Evolutionary conservation across 176 grass and related monocot species (phyloP), one percentile per base, ranked within the genome.

Genomic region (Carex littledalei): DNA sequence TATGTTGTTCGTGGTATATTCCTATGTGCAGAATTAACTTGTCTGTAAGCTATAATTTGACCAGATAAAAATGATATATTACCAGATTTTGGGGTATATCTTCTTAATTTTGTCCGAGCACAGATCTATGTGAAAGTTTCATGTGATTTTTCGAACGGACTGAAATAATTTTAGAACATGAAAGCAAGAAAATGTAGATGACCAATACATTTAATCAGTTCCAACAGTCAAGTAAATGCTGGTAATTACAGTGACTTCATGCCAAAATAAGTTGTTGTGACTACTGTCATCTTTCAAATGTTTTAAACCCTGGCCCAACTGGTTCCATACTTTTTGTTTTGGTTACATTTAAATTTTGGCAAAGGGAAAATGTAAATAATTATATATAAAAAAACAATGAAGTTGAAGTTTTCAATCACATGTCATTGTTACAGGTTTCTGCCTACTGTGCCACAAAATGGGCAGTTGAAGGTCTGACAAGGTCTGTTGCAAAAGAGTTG

Each of bases 371-470:
- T 29, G 22, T 54, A 31, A 55, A 77, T 5, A 56, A 55, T 77
- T 29, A 17, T 1, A 26, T 6, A 26, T 6, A 53, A 77, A 77
- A 77, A 77, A 73, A 18, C 45, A 12, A 15, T 58, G 20, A 82
- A 72, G 64, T 75, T 13, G 58, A 39, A 82, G 39, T 17, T 63
- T 78, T 63, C 56, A 86, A 65, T 57, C 50, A 4, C 41, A 55
- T 56, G 57, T 55, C 64, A 62, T 11, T 56, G 43, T 56, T 94
- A 80, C 87, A 98, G 95, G 95, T 98, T 29, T 93, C 95, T 64
- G 90, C 93, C 0, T 98, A 98, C 63, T 94, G 92, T 86, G 95
- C 95, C 81, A 93, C 95, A 12, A 98, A 98, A 69, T 98, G 95
- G 95, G 95, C 95, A 3, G 91, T 98, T 80, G 95, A 98, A 81